Conservation (phyloP, 345 rosid species). For the Eucalyptus brandiana region DNA sequence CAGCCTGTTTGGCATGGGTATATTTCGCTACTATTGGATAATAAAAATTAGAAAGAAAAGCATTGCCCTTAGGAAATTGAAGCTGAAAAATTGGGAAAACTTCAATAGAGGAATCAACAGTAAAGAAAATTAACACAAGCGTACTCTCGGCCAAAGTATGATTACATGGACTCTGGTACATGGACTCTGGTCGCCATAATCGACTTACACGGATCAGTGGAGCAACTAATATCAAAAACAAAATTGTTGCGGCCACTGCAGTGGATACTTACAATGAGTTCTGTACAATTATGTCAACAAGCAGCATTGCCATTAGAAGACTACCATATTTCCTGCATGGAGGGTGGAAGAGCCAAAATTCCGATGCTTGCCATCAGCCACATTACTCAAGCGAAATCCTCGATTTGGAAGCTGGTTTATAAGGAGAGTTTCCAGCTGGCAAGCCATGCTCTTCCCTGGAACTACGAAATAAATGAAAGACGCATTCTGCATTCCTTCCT, state of each 20-base stretch:
- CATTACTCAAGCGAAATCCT: conserved; percentile 55
- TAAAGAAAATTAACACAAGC: not conserved
- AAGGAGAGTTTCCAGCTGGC: conserved; percentile 89
- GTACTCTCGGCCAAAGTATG: not conserved
- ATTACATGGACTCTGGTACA: not conserved
- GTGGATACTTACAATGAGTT: not conserved
- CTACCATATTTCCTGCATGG: conserved; percentile 14
- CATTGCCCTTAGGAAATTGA: not conserved
- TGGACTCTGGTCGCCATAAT: not conserved
- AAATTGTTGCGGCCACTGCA: conserved; percentile 36
- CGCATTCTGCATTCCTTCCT: conserved; percentile 59
- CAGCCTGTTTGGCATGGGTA: not conserved
- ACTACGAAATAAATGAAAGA: conserved; percentile 68
- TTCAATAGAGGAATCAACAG: not conserved
- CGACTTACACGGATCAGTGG: not conserved
- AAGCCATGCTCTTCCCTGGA: conserved; percentile 87
- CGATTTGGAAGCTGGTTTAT: conserved; percentile 64
- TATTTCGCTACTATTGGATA: not conserved
- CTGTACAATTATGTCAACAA: not conserved
- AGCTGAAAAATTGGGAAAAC: not conserved
- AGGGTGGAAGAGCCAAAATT: conserved; percentile 56
- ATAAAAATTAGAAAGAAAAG: not conserved
- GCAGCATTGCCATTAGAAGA: not conserved
- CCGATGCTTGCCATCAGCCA: conserved; percentile 90
- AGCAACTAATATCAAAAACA: conserved; percentile 26